phyloP scores from a whole-genome alignment of 2,329 filamentous ascomycete species.

The Neonectria faginata region DNA sequence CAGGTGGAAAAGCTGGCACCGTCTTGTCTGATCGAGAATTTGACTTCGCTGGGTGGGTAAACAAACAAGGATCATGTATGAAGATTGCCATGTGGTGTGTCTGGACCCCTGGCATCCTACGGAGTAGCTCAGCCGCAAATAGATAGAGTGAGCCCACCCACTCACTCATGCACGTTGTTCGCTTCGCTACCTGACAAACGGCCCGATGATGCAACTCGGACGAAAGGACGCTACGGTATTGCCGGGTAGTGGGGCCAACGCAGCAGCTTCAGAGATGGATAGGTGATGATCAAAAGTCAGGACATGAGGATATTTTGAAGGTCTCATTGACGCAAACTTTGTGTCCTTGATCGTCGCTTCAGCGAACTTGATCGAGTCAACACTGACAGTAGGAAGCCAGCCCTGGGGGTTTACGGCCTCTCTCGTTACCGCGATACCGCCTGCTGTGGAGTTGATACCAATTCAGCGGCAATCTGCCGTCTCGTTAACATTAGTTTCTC shows the following conservation, averaged over 20 bases:
- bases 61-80: neutral
- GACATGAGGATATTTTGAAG: too few species aligned
- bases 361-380: constrained; percentile 16
- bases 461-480: neutral
- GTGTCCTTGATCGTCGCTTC: constrained; percentile 9
- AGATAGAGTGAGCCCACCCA: neutral
- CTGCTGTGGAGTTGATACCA: constrained; percentile 20
- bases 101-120: neutral
- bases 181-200: neutral
- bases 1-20: neutral
- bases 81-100: neutral
- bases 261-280: too few species aligned
- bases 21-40: neutral
- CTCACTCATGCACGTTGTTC: neutral
- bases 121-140: neutral
- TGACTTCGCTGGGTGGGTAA: neutral
- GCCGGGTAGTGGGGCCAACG: neutral
- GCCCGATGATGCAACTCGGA: neutral
- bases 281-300: too few species aligned
- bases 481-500: too few species aligned
- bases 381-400: constrained; percentile 20
- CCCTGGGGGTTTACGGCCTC: constrained; percentile 19
- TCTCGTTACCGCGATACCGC: constrained; percentile 9
- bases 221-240: neutral
- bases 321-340: neutral